These are phyloP conservation scores for Orbilia oligospora DNA, from an alignment of 2,329 filamentous ascomycete species.

Conservation along the genomic window DNA sequence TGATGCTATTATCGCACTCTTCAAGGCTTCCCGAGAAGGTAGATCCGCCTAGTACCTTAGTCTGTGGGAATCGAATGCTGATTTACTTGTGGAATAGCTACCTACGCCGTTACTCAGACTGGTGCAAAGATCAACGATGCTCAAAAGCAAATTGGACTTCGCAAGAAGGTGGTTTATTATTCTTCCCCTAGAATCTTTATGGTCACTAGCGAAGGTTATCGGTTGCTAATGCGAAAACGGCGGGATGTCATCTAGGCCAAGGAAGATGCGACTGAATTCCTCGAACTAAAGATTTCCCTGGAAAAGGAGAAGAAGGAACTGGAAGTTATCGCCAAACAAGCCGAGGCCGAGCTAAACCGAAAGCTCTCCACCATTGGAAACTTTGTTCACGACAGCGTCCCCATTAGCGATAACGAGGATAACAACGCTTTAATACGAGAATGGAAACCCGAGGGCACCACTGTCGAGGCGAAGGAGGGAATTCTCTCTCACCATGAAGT, in stretches of 20 bases:
- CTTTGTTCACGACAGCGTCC: constrained; percentile 90
- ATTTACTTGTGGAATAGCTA: constrained; percentile 69
- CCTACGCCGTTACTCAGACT: constrained; percentile 84
- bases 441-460: constrained; percentile 84
- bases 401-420: constrained; percentile 87
- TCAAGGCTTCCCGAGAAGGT: constrained; percentile 74
- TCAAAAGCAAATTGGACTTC: constrained; percentile 76
- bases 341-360: constrained; percentile 79
- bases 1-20: constrained; percentile 89
- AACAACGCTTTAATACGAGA: constrained; percentile 82
- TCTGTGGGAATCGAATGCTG: constrained; percentile 5
- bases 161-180: constrained; percentile 32
- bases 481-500: constrained; percentile 95
- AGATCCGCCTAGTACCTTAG: not conserved
- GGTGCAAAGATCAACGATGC: constrained; percentile 87
- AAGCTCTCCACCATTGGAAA: constrained; percentile 91
- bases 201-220: not conserved
- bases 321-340: constrained; percentile 80
- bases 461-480: constrained; percentile 79
- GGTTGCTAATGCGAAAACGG: not conserved
- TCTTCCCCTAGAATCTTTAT: not conserved
- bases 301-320: constrained; percentile 86
- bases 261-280: constrained; percentile 87
- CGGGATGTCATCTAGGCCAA: constrained; percentile 51
- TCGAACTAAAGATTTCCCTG: constrained; percentile 83